These are phyloP conservation scores for Candida gigantensis DNA, from an alignment of 1,139 yeast genomes.

Conservation along the genomic window DNA sequence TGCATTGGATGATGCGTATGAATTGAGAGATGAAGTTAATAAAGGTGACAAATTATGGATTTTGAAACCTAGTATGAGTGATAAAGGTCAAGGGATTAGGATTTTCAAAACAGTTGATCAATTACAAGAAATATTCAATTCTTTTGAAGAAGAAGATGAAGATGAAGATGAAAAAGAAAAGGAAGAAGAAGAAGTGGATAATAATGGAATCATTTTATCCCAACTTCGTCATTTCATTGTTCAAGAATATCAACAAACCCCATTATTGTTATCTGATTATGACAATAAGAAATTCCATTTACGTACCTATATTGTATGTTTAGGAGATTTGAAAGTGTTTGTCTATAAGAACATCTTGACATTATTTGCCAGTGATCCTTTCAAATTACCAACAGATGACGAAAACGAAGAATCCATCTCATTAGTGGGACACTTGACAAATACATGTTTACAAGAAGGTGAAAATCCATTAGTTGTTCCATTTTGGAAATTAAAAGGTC, in stretches of 20 bases:
- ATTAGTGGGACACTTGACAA: conserved; percentile 79
- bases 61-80: conserved; percentile 94
- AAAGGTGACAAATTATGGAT: conserved; percentile 74
- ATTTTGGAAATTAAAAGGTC: conserved; percentile 59
- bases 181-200: conserved; percentile 24
- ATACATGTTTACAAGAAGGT: conserved; percentile 80
- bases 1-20: conserved; percentile 87
- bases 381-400: conserved; percentile 35
- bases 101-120: conserved; percentile 77
- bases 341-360: conserved; percentile 81
- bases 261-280: conserved; percentile 63
- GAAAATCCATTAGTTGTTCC: conserved; percentile 57
- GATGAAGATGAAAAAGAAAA: conserved; percentile 47
- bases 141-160: conserved; percentile 70
- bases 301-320: conserved; percentile 78
- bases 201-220: conserved; percentile 72
- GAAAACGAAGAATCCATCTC: conserved; percentile 37
- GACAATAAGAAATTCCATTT: conserved; percentile 82
- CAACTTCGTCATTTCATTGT: conserved; percentile 89
- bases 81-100: conserved; percentile 93
- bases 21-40: conserved; percentile 75
- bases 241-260: conserved; percentile 72
- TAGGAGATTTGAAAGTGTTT: conserved; percentile 71
- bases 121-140: conserved; percentile 78
- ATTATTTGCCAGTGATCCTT: conserved; percentile 67